phyloP scores from a whole-genome alignment of 2,329 filamentous ascomycete genomes.

The Diaporthe helianthi region DNA sequence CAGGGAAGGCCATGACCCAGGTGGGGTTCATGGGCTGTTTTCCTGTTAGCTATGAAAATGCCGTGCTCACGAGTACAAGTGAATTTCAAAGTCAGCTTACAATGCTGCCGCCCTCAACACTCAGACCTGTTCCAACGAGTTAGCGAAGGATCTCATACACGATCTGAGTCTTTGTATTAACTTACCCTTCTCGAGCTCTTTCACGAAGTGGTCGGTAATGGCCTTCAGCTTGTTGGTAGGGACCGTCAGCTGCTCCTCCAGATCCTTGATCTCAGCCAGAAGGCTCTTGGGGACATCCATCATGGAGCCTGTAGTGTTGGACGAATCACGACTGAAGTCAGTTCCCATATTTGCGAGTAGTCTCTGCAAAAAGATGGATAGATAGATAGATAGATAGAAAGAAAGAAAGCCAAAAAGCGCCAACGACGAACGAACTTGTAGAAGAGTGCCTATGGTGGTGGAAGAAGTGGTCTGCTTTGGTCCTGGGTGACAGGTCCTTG shows the following conservation, averaged over 20 bases:
- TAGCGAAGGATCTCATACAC: constrained; percentile 22
- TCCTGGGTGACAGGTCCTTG: constrained; percentile 31
- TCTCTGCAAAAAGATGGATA: no score
- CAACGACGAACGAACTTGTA: constrained; percentile 13
- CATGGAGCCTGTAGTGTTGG: constrained; percentile 73
- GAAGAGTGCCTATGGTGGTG: constrained; percentile 31
- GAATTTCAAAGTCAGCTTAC: constrained; percentile 61
- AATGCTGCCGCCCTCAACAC: constrained; percentile 89
- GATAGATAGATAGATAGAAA: no score
- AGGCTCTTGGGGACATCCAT: constrained; percentile 89
- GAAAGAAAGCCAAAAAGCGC: background rate
- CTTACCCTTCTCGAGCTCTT: constrained; percentile 84
- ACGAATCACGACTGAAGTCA: constrained; percentile 12
- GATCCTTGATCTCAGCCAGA: constrained; percentile 76
- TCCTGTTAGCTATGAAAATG: constrained; percentile 12
- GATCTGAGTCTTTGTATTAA: constrained; percentile 22
- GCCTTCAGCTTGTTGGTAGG: constrained; percentile 81
- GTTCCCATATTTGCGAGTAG: background rate
- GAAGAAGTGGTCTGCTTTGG: constrained; percentile 28
- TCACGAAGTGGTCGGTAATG: constrained; percentile 88
- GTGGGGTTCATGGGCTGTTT: constrained; percentile 93
- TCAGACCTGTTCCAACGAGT: constrained; percentile 65
- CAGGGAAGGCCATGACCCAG: constrained; percentile 91
- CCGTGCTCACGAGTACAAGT: no score
- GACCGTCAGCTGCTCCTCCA: constrained; percentile 86